Evolutionary conservation across 2,329 filamentous ascomycete genomes (phyloP).

Genomic region (Cladophialophora immunda): DNA sequence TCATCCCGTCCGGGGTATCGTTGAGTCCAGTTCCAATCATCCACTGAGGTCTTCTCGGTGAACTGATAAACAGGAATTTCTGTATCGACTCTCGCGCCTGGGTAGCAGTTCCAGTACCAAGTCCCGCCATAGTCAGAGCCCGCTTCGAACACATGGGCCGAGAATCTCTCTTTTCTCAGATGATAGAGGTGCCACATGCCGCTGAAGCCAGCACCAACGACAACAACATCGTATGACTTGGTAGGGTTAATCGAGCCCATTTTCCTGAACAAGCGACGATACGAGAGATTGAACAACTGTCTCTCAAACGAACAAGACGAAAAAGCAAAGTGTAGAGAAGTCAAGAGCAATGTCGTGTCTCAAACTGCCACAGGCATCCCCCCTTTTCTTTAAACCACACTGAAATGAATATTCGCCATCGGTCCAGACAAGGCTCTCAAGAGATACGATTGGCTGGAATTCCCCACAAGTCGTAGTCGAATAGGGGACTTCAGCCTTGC

Average conservation of each 20-base stretch:
- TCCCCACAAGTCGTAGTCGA: neutral
- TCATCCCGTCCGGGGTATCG: conserved; percentile 22
- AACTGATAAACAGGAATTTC: conserved; percentile 58
- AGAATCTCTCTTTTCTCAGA: conserved; percentile 5
- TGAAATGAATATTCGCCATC: neutral
- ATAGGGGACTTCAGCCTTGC: conserved; percentile 2
- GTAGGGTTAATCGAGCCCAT: conserved; percentile 19
- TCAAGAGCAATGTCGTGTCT: neutral
- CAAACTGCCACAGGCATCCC: neutral
- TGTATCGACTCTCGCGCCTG: conserved; percentile 57
- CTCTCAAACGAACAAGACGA: neutral
- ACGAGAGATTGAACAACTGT: neutral
- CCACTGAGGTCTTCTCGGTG: conserved; percentile 56
- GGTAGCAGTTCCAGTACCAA: conserved; percentile 44
- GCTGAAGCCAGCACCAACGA: conserved; percentile 39
- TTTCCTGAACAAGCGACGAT: neutral
- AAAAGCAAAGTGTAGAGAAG: neutral
- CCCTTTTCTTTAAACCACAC: neutral
- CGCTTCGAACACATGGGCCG: conserved; percentile 2
- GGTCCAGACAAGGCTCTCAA: neutral
- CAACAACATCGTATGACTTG: conserved; percentile 48
- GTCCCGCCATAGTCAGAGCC: conserved; percentile 9
- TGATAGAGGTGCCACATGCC: conserved; percentile 6
- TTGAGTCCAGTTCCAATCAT: conserved; percentile 38
- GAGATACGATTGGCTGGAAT: neutral